Evolutionary conservation across 2,329 filamentous ascomycete genomes (phyloP).

Genomic region (Fusarium sterilihyphosum): DNA sequence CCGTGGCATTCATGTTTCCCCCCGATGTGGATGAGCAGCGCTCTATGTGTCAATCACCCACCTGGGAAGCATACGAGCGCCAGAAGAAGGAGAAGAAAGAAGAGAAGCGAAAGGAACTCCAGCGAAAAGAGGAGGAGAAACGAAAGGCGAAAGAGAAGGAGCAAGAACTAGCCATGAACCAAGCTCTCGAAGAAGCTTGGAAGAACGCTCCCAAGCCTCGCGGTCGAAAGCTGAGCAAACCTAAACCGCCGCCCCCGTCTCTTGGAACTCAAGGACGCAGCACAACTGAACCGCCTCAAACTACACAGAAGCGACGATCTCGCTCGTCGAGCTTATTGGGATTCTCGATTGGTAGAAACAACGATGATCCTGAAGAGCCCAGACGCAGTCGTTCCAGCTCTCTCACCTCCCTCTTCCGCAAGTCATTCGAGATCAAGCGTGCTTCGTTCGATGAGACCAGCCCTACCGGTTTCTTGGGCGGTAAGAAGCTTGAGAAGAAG

Average conservation of each 20-base stretch:
- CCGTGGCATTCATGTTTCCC: slow-evolving; percentile 47
- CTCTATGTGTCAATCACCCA: slow-evolving; percentile 68
- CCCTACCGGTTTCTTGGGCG: slow-evolving; percentile 53
- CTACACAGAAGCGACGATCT: slow-evolving; percentile 36
- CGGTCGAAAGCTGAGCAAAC: slow-evolving; percentile 47
- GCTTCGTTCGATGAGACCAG: slow-evolving; percentile 46
- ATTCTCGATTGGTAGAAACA: slow-evolving; percentile 33
- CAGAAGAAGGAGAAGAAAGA: slow-evolving; percentile 64
- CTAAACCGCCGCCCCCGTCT: slow-evolving; percentile 40
- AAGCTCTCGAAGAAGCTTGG: slow-evolving; percentile 38
- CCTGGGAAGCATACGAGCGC: slow-evolving; percentile 67
- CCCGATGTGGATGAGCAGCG: slow-evolving; percentile 44
- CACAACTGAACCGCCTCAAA: slow-evolving; percentile 24
- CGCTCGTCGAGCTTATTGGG: slow-evolving; percentile 44
- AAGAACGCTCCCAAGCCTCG: slow-evolving; percentile 38
- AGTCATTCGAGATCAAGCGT: slow-evolving; percentile 49
- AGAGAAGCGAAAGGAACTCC: slow-evolving; percentile 55
- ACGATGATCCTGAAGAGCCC: slow-evolving; percentile 35
- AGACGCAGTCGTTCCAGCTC: slow-evolving; percentile 50
- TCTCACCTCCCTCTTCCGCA: slow-evolving; percentile 49
- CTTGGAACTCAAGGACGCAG: slow-evolving; percentile 27
- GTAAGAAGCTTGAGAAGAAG: slow-evolving; percentile 54
- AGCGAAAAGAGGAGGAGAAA: slow-evolving; percentile 46
- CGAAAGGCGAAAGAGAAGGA: slow-evolving; percentile 38
- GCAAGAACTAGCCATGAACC: slow-evolving; percentile 25